Conservation (phyloP, 2,329 filamentous ascomycete genomes). For the Pyrenochaeta sp. region DNA sequence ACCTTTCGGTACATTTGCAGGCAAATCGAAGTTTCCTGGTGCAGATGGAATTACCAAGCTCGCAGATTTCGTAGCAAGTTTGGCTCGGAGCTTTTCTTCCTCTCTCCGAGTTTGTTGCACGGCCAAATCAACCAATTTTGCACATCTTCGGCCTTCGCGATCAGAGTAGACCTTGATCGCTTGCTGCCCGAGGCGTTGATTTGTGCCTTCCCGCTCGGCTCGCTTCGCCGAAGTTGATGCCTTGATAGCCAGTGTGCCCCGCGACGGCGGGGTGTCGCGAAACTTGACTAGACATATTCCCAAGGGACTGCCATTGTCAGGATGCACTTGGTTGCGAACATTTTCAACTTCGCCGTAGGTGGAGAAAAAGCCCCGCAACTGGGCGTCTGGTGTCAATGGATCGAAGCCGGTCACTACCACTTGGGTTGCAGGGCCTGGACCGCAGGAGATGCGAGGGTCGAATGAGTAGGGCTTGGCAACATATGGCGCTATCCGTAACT, state of each 20-base stretch:
- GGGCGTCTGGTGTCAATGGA: constrained; percentile 81
- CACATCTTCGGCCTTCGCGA: constrained; percentile 84
- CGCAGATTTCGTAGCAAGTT: constrained; percentile 37
- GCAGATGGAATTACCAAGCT: constrained; percentile 30
- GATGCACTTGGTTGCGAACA: constrained; percentile 93
- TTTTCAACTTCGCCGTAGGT: constrained; percentile 88
- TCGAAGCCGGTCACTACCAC: constrained; percentile 97
- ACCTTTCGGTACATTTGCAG: constrained; percentile 86
- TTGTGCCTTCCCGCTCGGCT: constrained; percentile 79
- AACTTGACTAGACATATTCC: constrained; percentile 94
- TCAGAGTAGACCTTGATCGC: constrained; percentile 86
- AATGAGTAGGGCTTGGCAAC: constrained; percentile 82
- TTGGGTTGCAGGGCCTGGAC: constrained; percentile 87
- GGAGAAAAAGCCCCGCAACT: constrained; percentile 78
- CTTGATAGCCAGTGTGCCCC: constrained; percentile 63
- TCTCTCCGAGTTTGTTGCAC: constrained; percentile 74
- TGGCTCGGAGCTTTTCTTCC: constrained; percentile 57
- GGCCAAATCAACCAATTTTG: constrained; percentile 77
- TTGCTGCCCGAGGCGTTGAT: constrained; percentile 79
- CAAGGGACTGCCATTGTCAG: constrained; percentile 90
- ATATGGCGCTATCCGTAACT: constrained; percentile 76
- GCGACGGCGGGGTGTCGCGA: constrained; percentile 70
- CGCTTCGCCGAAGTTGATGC: constrained; percentile 83
- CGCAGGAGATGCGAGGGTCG: constrained; percentile 83
- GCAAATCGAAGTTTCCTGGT: constrained; percentile 62